Conservation (phyloP, 2,329 filamentous ascomycete species). For the Fusarium oxysporum region DNA sequence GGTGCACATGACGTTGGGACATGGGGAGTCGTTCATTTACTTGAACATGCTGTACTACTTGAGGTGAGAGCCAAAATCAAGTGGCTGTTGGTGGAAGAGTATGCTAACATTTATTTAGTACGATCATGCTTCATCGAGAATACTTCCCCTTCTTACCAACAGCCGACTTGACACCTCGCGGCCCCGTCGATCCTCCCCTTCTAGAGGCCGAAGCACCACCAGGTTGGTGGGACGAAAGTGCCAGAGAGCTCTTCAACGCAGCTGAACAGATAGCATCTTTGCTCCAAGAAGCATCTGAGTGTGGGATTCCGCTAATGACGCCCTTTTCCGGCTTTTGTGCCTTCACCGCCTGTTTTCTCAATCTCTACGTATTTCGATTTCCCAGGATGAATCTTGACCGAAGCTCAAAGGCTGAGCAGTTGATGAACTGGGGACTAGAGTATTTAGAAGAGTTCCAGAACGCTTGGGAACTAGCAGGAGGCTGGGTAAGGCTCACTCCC, state of each 20-base stretch:
- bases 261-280: constrained; percentile 52
- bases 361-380: constrained; percentile 54
- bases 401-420: constrained; percentile 24
- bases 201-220: constrained; percentile 53
- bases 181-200: constrained; percentile 55
- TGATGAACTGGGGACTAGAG: constrained; percentile 38
- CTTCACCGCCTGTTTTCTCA: constrained; percentile 58
- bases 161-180: constrained; percentile 48
- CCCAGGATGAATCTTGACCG: constrained; percentile 53
- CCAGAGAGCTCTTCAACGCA: constrained; percentile 51
- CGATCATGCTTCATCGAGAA: constrained; percentile 57
- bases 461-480: constrained; percentile 39
- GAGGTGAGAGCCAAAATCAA: constrained; percentile 46
- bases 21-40: constrained; percentile 56
- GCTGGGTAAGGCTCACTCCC: constrained; percentile 15
- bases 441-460: constrained; percentile 41
- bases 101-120: constrained; percentile 37
- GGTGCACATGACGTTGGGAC: constrained; percentile 53
- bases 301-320: constrained; percentile 52
- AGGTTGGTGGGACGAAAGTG: constrained; percentile 55
- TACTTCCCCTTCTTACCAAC: constrained; percentile 59
- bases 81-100: too few relatives aligned
- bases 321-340: constrained; percentile 60
- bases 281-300: constrained; percentile 53
- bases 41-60: constrained; percentile 58